These are phyloP conservation scores for Ampelocalamus luodianensis DNA, from an alignment of 176 grass and related monocot species.

Conservation along the genomic window DNA sequence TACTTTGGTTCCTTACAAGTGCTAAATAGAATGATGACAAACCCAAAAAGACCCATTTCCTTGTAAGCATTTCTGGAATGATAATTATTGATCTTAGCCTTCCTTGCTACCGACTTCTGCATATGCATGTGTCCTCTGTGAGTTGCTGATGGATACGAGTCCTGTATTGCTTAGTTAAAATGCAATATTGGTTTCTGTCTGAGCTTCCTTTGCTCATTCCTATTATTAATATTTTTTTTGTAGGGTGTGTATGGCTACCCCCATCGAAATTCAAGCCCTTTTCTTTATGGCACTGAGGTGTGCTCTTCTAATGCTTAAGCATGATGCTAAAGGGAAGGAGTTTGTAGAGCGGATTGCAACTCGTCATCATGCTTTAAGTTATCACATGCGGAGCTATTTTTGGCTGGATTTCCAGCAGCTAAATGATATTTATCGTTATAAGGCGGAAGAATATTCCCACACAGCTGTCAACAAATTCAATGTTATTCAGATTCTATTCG, in stretches of 20 bases:
- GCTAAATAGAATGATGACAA: constrained; percentile 14
- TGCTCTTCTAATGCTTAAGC: constrained; percentile 70
- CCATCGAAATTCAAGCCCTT: constrained; percentile 79
- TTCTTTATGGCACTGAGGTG: constrained; percentile 83
- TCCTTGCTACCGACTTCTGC: constrained; percentile 19
- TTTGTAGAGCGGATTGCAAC: constrained; percentile 66
- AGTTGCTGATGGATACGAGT: neutral
- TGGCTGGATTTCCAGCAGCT: constrained; percentile 86
- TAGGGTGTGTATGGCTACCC: constrained; percentile 81
- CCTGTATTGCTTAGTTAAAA: neutral
- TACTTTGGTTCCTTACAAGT: constrained; percentile 1
- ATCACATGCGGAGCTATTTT: constrained; percentile 86
- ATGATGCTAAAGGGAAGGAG: constrained; percentile 73
- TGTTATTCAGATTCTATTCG: constrained; percentile 77
- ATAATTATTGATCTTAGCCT: neutral
- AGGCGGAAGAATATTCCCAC: constrained; percentile 83
- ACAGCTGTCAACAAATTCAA: constrained; percentile 88
- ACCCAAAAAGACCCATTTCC: constrained; percentile 10
- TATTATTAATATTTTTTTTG: constrained; percentile 30
- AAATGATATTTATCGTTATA: constrained; percentile 83
- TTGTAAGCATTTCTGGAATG: constrained; percentile 6
- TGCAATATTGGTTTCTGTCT: constrained; percentile 14
- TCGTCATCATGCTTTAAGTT: constrained; percentile 80
- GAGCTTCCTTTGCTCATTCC: constrained; percentile 19
- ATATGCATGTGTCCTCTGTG: neutral